These are phyloP conservation scores for Stephania yunnanensis DNA, from an alignment of 164 flowering plant genomes.

Conservation along the genomic window DNA sequence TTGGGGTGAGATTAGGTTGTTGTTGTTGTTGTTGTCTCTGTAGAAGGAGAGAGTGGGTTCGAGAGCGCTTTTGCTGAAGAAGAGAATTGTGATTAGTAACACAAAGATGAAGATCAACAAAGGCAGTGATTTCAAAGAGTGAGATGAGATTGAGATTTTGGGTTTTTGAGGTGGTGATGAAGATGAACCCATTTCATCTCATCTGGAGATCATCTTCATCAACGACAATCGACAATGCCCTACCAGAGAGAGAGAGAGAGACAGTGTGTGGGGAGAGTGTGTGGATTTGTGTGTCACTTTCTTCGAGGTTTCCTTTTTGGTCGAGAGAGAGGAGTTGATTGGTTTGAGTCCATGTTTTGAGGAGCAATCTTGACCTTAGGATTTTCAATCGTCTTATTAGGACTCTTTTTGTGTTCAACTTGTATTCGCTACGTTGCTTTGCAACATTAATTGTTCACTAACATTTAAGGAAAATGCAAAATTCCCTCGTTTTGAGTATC, in stretches of 20 bases:
- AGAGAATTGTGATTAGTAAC: constrained; percentile 28
- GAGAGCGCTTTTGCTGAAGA: constrained; percentile 44
- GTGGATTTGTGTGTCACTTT: too few species aligned
- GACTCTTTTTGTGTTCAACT: too few species aligned
- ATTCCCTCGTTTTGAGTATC: too few species aligned
- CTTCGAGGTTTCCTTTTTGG: too few species aligned
- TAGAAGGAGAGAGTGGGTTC: constrained; percentile 34
- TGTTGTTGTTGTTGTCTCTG: constrained; percentile 21
- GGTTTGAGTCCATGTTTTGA: too few species aligned
- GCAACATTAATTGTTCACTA: too few species aligned
- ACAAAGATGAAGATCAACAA: constrained; percentile 24
- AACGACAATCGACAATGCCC: not conserved
- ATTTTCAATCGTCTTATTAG: too few species aligned
- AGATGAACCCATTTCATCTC: not conserved
- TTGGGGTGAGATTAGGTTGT: constrained; percentile 7
- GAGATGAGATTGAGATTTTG: not conserved
- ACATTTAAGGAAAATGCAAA: too few species aligned
- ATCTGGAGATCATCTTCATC: not conserved
- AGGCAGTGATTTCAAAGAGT: not conserved
- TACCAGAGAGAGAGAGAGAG: not conserved
- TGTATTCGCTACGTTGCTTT: too few species aligned
- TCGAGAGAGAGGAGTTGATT: too few species aligned
- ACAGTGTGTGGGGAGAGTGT: not conserved
- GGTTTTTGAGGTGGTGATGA: constrained; percentile 6
- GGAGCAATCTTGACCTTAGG: too few species aligned